Percentiles rank a stretch among this genome's conserved stretches.
These are phyloP conservation scores for Tubosaeta brunneosetosa DNA, from an alignment of 768 basidiomycete genomes.

Conservation along the genomic window DNA sequence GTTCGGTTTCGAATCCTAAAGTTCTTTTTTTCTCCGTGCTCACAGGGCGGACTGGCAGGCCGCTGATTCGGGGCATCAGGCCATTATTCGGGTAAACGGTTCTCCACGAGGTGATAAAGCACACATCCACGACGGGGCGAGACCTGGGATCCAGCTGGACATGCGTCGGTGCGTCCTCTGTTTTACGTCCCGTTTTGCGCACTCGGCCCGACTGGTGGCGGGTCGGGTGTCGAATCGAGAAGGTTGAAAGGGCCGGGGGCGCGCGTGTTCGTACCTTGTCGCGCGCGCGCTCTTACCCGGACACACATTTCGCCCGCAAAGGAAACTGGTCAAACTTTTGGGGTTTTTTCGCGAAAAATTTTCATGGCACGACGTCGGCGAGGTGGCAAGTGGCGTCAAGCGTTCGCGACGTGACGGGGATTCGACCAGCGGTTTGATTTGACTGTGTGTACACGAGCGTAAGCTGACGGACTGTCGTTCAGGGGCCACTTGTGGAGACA, in stretches of 20 bases:
- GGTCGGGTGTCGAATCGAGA: conserved; percentile 16
- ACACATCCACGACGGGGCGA: not conserved
- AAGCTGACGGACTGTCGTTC: conserved; percentile 7
- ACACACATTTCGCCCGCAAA: conserved; percentile 7
- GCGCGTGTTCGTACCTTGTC: conserved; percentile 2
- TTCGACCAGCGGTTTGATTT: not conserved
- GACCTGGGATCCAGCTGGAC: not conserved
- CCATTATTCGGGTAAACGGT: not conserved
- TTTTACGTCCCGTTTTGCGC: conserved; percentile 17
- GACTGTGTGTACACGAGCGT: not conserved
- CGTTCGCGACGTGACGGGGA: not conserved
- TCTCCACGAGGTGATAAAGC: not conserved
- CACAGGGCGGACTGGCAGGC: not conserved
- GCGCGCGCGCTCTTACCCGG: conserved; percentile 7
- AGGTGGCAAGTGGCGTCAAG: not conserved
- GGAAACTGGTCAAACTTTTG: conserved; percentile 9
- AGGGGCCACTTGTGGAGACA: not conserved
- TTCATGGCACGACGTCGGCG: not conserved
- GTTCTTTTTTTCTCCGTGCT: not conserved
- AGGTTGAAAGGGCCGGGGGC: conserved; percentile 7
- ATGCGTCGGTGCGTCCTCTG: conserved; percentile 20
- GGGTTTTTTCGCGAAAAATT: not conserved
- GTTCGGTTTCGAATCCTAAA: not conserved
- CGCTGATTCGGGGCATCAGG: not conserved
- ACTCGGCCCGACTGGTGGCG: not conserved